Evolutionary conservation across 1,284 basidiomycete genomes (phyloP).

Genomic region (Puccinia polysora): DNA sequence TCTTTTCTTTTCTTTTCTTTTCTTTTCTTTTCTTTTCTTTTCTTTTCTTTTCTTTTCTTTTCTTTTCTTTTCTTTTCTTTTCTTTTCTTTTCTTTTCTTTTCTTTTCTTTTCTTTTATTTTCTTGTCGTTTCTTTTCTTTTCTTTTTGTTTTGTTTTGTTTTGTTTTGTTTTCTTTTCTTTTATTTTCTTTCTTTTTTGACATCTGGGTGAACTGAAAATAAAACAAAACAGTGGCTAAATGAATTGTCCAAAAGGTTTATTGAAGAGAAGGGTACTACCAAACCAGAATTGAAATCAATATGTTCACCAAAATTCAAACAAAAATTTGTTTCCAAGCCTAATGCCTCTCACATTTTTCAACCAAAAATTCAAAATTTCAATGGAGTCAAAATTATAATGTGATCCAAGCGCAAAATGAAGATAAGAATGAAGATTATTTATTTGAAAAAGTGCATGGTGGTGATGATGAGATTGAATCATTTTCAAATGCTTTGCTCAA

Average conservation of each 20-base stretch:
- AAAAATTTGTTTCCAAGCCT: not conserved
- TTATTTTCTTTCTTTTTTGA: no score
- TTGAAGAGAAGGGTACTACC: constrained; percentile 29
- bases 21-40: no score
- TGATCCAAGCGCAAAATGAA: not conserved
- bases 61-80: no score
- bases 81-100: no score
- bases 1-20: no score
- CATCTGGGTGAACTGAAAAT: no score
- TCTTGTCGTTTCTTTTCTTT: no score
- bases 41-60: no score
- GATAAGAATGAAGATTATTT: not conserved
- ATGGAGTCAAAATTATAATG: not conserved
- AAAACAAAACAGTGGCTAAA: constrained; percentile 26
- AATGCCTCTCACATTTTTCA: no score
- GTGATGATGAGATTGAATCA: not conserved
- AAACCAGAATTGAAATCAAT: not conserved
- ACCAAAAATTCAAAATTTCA: not conserved
- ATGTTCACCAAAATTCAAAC: not conserved
- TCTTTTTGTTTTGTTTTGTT: no score
- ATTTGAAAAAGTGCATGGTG: not conserved
- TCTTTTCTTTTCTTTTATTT: no score
- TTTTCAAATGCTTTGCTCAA: not conserved
- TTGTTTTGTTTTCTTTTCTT: no score
- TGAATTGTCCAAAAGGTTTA: constrained; percentile 26